phyloP scores from a whole-genome alignment of 331 rosid genomes.

The Stylosanthes scabra region DNA sequence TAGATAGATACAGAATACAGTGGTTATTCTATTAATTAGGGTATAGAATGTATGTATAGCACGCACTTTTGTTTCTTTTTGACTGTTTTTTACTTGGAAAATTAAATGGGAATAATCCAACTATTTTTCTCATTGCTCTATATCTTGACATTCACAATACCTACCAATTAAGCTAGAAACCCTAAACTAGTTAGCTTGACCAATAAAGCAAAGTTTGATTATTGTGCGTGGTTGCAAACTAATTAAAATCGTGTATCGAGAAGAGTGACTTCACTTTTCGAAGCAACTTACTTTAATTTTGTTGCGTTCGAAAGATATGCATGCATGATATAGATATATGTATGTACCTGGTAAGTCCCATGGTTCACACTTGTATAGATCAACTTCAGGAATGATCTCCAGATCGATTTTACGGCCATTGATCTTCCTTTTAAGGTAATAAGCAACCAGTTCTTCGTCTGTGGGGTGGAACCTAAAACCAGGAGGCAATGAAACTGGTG shows the following conservation, averaged over 20 bases:
- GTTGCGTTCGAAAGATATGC: neutral
- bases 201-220: conserved; percentile 52
- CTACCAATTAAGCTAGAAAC: conserved; percentile 44
- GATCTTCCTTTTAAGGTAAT: conserved; percentile 92
- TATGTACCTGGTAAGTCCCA: conserved; percentile 96
- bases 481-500: conserved; percentile 98
- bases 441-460: conserved; percentile 91
- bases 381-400: conserved; percentile 97
- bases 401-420: conserved; percentile 88
- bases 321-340: conserved; percentile 13
- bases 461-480: conserved; percentile 99
- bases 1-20: no score
- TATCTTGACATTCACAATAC: conserved; percentile 59
- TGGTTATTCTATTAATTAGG: neutral
- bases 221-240: neutral
- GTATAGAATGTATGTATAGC: conserved; percentile 24
- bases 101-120: conserved; percentile 49
- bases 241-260: conserved; percentile 39
- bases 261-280: conserved; percentile 29
- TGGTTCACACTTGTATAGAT: conserved; percentile 98
- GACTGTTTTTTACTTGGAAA: conserved; percentile 53
- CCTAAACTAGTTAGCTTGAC: conserved; percentile 46
- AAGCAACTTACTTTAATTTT: conserved; percentile 19
- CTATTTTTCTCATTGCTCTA: conserved; percentile 42
- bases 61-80: conserved; percentile 22